These are phyloP conservation scores for Allium fistulosum DNA, from an alignment of 106 monocot genomes.

Conservation along the genomic window DNA sequence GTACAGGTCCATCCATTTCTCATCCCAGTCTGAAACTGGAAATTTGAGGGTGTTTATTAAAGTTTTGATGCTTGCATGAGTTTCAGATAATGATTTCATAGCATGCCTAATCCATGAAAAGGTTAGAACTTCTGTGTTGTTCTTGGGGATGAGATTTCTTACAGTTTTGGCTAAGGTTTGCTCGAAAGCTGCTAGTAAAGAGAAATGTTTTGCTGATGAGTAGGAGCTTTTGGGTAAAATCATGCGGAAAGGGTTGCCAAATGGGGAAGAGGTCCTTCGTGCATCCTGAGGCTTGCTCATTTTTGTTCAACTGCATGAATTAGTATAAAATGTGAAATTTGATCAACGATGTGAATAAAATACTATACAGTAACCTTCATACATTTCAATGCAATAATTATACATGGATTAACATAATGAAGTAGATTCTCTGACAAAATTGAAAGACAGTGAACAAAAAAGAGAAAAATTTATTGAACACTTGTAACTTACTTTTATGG, in stretches of 20 bases:
- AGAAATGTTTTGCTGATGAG: conserved; percentile 32
- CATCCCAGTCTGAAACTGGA: conserved; percentile 84
- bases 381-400: too few relatives aligned
- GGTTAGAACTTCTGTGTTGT: conserved; percentile 36
- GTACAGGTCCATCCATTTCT: conserved; percentile 76
- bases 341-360: too few relatives aligned
- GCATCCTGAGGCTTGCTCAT: conserved; percentile 73
- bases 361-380: too few relatives aligned
- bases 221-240: conserved; percentile 35
- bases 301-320: conserved; percentile 24
- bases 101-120: conserved; percentile 69
- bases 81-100: conserved; percentile 36
- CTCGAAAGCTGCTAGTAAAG: conserved; percentile 47
- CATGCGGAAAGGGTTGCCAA: conserved; percentile 62
- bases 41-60: conserved; percentile 71
- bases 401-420: too few relatives aligned
- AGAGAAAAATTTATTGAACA: too few relatives aligned
- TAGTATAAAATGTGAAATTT: too few relatives aligned
- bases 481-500: too few relatives aligned
- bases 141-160: conserved; percentile 39
- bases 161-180: conserved; percentile 39
- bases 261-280: conserved; percentile 28
- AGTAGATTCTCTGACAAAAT: too few relatives aligned
- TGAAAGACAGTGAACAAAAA: too few relatives aligned
- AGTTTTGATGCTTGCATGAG: conserved; percentile 42